A percentile compares a stretch with the other conserved stretches of the same genome.
phyloP scores from a whole-genome alignment of 495 filamentous ascomycete genomes.

The Copromyces sp. region DNA sequence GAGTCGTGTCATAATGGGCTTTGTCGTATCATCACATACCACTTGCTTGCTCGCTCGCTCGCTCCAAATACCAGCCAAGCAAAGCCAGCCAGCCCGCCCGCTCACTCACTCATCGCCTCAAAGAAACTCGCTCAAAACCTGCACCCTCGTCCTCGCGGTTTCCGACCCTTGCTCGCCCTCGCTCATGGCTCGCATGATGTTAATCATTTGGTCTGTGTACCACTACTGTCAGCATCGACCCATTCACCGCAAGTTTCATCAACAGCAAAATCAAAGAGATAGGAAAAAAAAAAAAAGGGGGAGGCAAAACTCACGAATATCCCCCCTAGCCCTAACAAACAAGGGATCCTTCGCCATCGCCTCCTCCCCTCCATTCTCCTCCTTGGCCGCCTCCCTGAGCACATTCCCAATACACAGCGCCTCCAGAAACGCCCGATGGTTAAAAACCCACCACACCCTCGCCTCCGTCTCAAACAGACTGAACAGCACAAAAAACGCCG shows the following conservation, averaged over 20 bases:
- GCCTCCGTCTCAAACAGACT: constrained; percentile 52
- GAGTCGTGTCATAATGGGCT: background rate
- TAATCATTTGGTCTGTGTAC: constrained; percentile 41
- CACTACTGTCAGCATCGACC: constrained; percentile 1
- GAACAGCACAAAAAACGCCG: constrained; percentile 56
- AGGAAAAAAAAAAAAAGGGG: background rate
- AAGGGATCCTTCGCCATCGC: constrained; percentile 37
- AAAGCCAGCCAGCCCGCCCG: background rate
- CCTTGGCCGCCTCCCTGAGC: constrained; percentile 5
- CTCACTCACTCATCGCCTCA: background rate
- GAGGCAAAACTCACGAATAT: constrained; percentile 38
- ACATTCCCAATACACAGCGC: constrained; percentile 45
- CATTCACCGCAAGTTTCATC: too few relatives aligned
- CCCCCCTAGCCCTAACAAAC: constrained; percentile 43
- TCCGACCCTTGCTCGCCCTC: constrained; percentile 40
- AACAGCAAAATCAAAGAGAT: background rate
- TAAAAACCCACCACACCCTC: constrained; percentile 68
- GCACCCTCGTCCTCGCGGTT: constrained; percentile 45
- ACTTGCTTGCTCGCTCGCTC: background rate
- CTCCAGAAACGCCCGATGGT: constrained; percentile 62
- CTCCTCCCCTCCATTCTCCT: constrained; percentile 20
- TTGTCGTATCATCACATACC: background rate
- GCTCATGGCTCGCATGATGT: constrained; percentile 45
- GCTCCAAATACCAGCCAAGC: background rate
- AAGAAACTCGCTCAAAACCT: constrained; percentile 43